phyloP scores from a whole-genome alignment of 140 eudicot genomes.

The Anethum foeniculum region DNA sequence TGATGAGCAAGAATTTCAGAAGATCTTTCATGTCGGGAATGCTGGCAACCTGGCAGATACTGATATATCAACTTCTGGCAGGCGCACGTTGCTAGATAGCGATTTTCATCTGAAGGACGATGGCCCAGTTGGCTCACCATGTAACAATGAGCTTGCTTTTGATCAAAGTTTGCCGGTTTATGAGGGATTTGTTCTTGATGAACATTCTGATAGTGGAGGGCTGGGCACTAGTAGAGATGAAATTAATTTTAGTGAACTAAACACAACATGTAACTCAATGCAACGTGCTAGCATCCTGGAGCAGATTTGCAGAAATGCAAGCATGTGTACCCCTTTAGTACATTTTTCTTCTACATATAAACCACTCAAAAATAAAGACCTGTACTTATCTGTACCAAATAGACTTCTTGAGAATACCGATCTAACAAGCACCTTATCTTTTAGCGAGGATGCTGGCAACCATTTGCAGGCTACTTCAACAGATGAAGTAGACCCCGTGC shows the following conservation, averaged over 20 bases:
- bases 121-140: constrained; percentile 23
- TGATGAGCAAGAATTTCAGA: constrained; percentile 13
- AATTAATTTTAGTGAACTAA: constrained; percentile 30
- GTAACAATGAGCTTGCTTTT: constrained; percentile 30
- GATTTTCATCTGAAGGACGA: constrained; percentile 17
- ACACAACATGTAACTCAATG: constrained; percentile 29
- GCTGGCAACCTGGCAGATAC: constrained; percentile 12
- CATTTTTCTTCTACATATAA: constrained; percentile 38
- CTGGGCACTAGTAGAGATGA: constrained; percentile 26
- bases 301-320: constrained; percentile 55
- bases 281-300: constrained; percentile 56
- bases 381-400: constrained; percentile 40
- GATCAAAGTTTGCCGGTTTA: constrained; percentile 54
- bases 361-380: constrained; percentile 23
- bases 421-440: constrained; percentile 16
- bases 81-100: constrained; percentile 26
- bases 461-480: constrained; percentile 21
- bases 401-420: constrained; percentile 46
- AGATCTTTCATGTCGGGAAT: constrained; percentile 4
- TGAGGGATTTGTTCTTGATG: constrained; percentile 52
- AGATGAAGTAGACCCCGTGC: constrained; percentile 25
- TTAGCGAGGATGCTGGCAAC: constrained; percentile 24
- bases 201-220: constrained; percentile 28
- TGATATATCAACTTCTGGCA: constrained; percentile 21
- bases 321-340: constrained; percentile 47